Evolutionary conservation across 768 basidiomycete genomes (phyloP).

Genomic region (Pulveroboletus sp.): DNA sequence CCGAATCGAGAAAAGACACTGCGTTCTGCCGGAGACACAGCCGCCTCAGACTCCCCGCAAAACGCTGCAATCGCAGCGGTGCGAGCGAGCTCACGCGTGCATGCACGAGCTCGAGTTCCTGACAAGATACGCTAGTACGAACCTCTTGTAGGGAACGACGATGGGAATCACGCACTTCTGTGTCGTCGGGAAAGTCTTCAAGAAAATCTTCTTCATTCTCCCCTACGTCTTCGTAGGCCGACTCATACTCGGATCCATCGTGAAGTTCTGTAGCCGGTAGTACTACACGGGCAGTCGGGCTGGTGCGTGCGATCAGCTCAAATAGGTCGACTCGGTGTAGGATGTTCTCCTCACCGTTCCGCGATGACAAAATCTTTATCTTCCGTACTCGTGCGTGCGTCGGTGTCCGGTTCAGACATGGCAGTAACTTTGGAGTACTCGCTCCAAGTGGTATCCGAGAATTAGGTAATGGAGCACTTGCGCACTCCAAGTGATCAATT

Average conservation of each 20-base stretch:
- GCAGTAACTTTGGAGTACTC: neutral
- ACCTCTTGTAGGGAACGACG: neutral
- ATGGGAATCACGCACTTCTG: constrained; percentile 51
- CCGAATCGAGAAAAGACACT: constrained; percentile 66
- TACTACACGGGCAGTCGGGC: constrained; percentile 43
- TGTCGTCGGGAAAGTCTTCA: constrained; percentile 77
- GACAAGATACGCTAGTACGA: neutral
- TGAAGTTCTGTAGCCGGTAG: constrained; percentile 34
- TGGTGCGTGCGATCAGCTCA: constrained; percentile 9
- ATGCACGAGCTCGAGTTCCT: constrained; percentile 89
- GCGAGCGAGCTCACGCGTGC: constrained; percentile 65
- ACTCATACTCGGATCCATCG: constrained; percentile 35
- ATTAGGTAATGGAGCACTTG: constrained; percentile 8
- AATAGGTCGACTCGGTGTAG: neutral
- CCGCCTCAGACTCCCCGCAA: constrained; percentile 60
- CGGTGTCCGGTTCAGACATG: constrained; percentile 22
- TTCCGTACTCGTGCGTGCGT: constrained; percentile 9
- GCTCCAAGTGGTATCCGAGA: neutral
- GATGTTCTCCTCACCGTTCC: constrained; percentile 18
- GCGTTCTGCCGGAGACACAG: constrained; percentile 87
- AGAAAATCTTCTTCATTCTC: constrained; percentile 64
- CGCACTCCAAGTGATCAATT: too few relatives aligned
- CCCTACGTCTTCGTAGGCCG: constrained; percentile 36
- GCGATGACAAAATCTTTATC: constrained; percentile 23
- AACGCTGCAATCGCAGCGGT: constrained; percentile 67